A percentile compares a stretch with the other conserved stretches of the same genome.
Conservation (phyloP, 352 stramenopile genomes). For the Phytophthora quininea region DNA sequence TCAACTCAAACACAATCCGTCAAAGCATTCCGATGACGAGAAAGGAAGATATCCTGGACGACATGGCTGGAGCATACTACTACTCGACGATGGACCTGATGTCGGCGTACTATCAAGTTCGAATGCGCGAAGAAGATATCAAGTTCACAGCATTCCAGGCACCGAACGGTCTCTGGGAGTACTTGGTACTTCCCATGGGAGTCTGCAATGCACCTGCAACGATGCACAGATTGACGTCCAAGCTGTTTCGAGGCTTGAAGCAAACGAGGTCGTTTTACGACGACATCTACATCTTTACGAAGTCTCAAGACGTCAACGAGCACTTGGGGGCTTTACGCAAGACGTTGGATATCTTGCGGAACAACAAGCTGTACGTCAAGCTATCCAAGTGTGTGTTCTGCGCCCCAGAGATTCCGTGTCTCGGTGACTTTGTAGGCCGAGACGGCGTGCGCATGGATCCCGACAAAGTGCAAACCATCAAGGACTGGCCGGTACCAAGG, state of each 20-base stretch:
- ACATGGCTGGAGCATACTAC: conserved; percentile 6
- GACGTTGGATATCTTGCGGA: background rate
- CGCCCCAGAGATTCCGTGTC: conserved; percentile 10
- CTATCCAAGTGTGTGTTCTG: conserved; percentile 23
- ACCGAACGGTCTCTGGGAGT: conserved; percentile 4
- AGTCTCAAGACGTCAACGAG: background rate
- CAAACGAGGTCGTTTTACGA: background rate
- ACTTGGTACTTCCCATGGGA: background rate
- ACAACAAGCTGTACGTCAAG: conserved; percentile 12
- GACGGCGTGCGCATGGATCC: conserved; percentile 15
- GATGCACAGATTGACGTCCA: background rate
- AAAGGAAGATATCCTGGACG: conserved; percentile 27
- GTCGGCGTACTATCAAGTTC: conserved; percentile 3
- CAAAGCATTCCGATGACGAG: conserved; percentile 25
- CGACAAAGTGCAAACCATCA: conserved; percentile 8
- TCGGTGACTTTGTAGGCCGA: conserved; percentile 17
- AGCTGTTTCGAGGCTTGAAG: background rate
- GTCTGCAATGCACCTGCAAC: background rate
- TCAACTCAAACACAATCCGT: conserved; percentile 11
- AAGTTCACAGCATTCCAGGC: conserved; percentile 2
- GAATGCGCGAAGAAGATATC: conserved; percentile 5
- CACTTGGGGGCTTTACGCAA: background rate
- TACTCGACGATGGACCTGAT: conserved; percentile 8
- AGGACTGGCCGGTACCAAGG: conserved; percentile 2
- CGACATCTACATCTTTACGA: conserved; percentile 4